These are phyloP conservation scores for Naegleria gruberi DNA, from an alignment of 208 protist genomes.

Conservation along the genomic window DNA sequence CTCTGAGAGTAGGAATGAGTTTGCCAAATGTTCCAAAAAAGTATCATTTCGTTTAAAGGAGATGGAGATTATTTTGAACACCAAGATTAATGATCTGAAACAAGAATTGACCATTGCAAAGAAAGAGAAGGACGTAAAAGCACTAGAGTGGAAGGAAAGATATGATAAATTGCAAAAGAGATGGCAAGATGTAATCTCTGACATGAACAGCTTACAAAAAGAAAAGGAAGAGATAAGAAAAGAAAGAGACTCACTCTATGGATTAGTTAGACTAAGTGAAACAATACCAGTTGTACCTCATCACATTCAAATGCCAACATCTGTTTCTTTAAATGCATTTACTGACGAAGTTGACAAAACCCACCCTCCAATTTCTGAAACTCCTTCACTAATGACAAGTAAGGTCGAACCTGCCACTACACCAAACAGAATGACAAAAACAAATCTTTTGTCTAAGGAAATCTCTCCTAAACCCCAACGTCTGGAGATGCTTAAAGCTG, in stretches of 20 bases:
- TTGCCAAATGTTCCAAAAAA: background rate
- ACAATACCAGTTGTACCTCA: background rate
- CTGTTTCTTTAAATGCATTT: background rate
- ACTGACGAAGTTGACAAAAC: background rate
- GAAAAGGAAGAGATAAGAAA: conserved; percentile 19
- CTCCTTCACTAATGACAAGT: background rate
- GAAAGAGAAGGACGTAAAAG: background rate
- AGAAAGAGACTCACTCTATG: background rate
- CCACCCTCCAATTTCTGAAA: background rate
- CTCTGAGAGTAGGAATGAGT: background rate
- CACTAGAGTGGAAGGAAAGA: background rate
- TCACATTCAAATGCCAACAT: background rate
- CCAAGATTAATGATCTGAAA: background rate
- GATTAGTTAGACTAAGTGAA: background rate
- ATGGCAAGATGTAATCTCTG: background rate
- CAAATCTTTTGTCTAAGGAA: no score
- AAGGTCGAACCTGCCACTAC: background rate
- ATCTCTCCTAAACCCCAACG: background rate
- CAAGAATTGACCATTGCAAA: background rate
- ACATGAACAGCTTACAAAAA: background rate
- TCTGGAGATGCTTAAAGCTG: background rate
- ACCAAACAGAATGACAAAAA: no score
- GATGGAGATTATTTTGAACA: background rate
- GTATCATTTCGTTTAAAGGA: background rate
- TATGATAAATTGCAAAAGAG: conserved; percentile 2